Base-by-base conservation (phyloP, 2,329 filamentous ascomycete species). In the Aspergillus pseudoviridinutans region DNA sequence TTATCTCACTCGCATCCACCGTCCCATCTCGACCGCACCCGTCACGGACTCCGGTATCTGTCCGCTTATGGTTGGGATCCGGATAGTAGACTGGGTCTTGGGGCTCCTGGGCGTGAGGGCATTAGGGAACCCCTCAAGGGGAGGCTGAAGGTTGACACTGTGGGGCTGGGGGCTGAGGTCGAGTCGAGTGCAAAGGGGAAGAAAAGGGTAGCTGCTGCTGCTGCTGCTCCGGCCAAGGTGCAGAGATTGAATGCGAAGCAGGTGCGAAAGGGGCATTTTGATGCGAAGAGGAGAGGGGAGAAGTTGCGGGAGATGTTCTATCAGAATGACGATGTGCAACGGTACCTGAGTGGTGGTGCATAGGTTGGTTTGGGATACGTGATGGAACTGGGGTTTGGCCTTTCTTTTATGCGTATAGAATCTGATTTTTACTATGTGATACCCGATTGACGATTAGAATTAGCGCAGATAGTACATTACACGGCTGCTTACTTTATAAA, bases 91-190 rank as follows among this genome's bases (percentile, higher is more conserved):
- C 73, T 77, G 17, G 92, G 92, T 0, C 79, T 97, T 0, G 92
- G 92, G 0, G 82, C 82, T 9, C 75, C 78, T 2, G 87, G 89
- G 0, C 71, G 72, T 14, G 84, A 89, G 63, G 92, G 92, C 3
- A 87, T 91, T 59, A 80, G 87, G 44, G 87, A 86, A 62, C 92
- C 92, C 1, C 80, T 97, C 61, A 91, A 91, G 69, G 78, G 84
- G 1, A 82, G 80, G 58, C 78, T 82, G 55, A 96, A 96, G 74
- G 82, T 87, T 47, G 85, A 93, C 68, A 91, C 83, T 3, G 77
- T 89, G 7, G 93, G 92, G 0, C 73, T 96, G 27, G 91, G 92
- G 0, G 79, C 81, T 46, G 71, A 77, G 4, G 63, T 77, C 32
- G 68, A 70, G 55, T 59, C 56, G 38, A 47, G 27, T 10, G 46